A percentile compares a stretch with the other conserved stretches of the same genome.
phyloP scores from a whole-genome alignment of 2,329 filamentous ascomycete species.

The Fonsecaea nubica region DNA sequence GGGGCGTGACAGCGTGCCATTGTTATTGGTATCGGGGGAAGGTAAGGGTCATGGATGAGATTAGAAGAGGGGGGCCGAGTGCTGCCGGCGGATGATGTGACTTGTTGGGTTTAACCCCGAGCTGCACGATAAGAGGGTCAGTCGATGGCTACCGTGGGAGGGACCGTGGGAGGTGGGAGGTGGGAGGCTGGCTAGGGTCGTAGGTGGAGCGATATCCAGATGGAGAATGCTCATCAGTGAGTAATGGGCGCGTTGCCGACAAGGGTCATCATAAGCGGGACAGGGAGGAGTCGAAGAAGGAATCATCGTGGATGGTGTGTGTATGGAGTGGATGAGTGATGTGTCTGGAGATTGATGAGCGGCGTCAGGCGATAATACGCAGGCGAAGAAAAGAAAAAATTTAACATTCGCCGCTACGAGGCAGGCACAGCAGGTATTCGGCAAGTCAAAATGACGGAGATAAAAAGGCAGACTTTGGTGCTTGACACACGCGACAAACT shows the following conservation, averaged over 20 bases:
- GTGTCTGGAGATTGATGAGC: neutral
- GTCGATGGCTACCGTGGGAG: conserved; percentile 7
- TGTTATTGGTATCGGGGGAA: conserved; percentile 27
- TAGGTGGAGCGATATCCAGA: conserved; percentile 14
- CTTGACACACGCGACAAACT: neutral
- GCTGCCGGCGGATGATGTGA: conserved; percentile 26
- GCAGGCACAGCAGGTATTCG: neutral
- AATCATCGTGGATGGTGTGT: neutral
- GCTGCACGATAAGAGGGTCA: conserved; percentile 8
- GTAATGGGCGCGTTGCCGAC: neutral
- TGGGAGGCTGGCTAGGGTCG: neutral
- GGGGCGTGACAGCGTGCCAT: conserved; percentile 19
- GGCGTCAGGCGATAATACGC: neutral
- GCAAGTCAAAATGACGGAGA: conserved; percentile 6
- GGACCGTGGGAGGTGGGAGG: conserved; percentile 1
- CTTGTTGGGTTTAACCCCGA: conserved; percentile 15
- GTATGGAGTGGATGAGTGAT: neutral
- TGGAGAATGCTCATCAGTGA: conserved; percentile 8
- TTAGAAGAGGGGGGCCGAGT: conserved; percentile 3
- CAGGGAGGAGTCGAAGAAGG: neutral
- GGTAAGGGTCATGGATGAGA: conserved; percentile 20
- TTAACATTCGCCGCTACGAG: neutral
- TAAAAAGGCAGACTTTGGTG: neutral
- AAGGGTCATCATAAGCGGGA: conserved; percentile 8
- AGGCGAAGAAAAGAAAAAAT: neutral